Base-by-base conservation (phyloP, 371 early-diverging fungal genomes). In the Scutellospora calospora region DNA sequence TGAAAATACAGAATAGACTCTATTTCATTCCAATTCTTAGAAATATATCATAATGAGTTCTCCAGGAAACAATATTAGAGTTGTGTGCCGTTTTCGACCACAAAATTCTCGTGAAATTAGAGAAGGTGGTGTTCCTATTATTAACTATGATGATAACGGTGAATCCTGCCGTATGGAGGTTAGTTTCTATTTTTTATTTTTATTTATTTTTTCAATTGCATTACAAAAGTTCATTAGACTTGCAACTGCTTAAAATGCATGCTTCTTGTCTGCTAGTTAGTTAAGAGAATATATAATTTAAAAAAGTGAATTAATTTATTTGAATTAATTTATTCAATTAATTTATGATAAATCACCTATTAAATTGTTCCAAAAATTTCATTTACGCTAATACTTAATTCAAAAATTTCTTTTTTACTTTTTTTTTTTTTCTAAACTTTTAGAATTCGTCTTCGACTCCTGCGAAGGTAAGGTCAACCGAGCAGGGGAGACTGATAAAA, bases 11-110 rank as follows among this genome's bases (percentile, higher is more conserved):
- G 27, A 38, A 52, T 72, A 72, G 27, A 72, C 25, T 52, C 45
- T 71, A 12, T 51, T 29, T 18, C 20, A 14, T 18, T 41, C 2
- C 16, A 33, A 72, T 25, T 72, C 18, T 20, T 72, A 72, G 52
- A 72, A 49, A 18, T 29, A 51, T 22, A 72, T 29, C 8, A 59
- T 49, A 59, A 76, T 76, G 62, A 27, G 62, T 38, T 14, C n/a
- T n/a, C n/a, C 87, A 33, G 91, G 91, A 85, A 95, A 93, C 86
- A 97, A 96, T 87, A 98, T 98, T 88, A 94, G 94, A 86, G 99
- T 99, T 82, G 94, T 99, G 68, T 97, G 97, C 88, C 95, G 99
- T 79, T 98, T 99, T 88, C 91, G 98, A 69, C 99, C 99, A 62
- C 97, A 97, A 83, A 98, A 98, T 87, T 87, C 91, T 76, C 86